Conservation (phyloP, 768 basidiomycete species). For the Tremella fuciformis region DNA sequence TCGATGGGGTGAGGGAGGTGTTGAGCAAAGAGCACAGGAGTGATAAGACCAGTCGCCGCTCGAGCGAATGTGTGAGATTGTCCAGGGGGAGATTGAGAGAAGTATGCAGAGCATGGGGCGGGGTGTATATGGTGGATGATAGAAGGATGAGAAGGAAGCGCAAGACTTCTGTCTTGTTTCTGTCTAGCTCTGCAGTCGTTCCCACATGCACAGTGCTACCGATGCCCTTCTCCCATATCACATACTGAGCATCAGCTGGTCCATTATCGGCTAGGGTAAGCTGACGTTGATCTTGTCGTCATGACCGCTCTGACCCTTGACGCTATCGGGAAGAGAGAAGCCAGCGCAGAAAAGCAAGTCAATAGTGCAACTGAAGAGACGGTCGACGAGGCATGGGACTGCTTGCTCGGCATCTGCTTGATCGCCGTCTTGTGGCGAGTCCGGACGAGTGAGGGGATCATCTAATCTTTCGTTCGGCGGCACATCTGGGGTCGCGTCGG, state of each 20-base stretch:
- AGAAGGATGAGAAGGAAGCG: constrained; percentile 78
- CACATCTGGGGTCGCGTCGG: constrained; percentile 5
- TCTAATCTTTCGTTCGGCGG: background rate
- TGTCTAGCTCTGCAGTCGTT: constrained; percentile 63
- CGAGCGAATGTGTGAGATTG: constrained; percentile 70
- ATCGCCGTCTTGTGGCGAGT: background rate
- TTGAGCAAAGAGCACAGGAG: constrained; percentile 90
- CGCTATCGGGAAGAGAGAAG: constrained; percentile 71
- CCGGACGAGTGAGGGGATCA: constrained; percentile 24
- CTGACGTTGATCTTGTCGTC: constrained; percentile 52
- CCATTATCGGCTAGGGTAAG: background rate
- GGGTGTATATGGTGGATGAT: constrained; percentile 83
- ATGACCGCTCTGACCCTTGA: constrained; percentile 26
- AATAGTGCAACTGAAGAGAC: constrained; percentile 71
- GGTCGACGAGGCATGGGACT: constrained; percentile 75
- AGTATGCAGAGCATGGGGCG: constrained; percentile 65
- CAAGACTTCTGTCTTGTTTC: constrained; percentile 82
- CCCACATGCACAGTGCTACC: constrained; percentile 79
- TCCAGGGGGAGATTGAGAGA: constrained; percentile 71
- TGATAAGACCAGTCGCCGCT: constrained; percentile 69
- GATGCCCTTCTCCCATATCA: constrained; percentile 81
- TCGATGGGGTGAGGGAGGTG: constrained; percentile 58
- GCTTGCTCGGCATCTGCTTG: constrained; percentile 53
- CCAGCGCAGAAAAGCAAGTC: constrained; percentile 92
- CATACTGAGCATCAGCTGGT: constrained; percentile 39